Evolutionary conservation across 176 grass and related monocot species (phyloP), one percentile per base, ranked within the genome.

Genomic region (Eragrostis nindensis): DNA sequence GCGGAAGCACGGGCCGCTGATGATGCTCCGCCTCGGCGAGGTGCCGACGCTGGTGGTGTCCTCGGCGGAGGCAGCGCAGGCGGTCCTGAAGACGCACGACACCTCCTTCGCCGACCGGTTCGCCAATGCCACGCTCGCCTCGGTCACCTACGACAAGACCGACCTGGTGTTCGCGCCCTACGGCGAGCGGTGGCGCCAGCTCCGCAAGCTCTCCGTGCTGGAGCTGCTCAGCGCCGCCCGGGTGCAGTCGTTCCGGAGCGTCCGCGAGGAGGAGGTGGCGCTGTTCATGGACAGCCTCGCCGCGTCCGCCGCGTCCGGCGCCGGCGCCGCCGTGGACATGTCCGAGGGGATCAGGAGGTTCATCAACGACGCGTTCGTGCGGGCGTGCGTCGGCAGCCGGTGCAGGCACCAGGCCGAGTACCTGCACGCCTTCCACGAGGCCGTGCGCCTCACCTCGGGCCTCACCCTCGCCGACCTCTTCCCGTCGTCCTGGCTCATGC

Each of bases 321-420:
- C 30, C 5, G 80, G 80, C 59, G 8, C 3, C 15, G 0, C 22
- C 17, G 50, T 81, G 17, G 19, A 81, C 79, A 2, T 81, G 5
- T 8, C 14, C 25, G 5, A 3, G 3, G 55, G 24, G 11, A 17
- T 75, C 21, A 18, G 32, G 3, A 18, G 11, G 3, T 13, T 79
- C 47, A 30, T 59, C 47, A 83, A 75, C 81, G 81, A 83, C 60
- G 25, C 71, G 30, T n/a, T 83, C 60, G 38, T 66, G 60, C 26
- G 32, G 60, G 47, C 40, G 46, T 64, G 29, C 60, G 16, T 83
- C 24, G 81, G 81, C 71, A 57, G 71, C 62, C 71, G 71, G 47
- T 83, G 61, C 81, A 44, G n/a, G 70, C 12, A 67, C 48, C 81
- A 44, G 17, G 81, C 75, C 32, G 71, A 75, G 17, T 83, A 67